Base-by-base conservation (phyloP, 202 grass and related monocot genomes). In the Carex sylvatica region DNA sequence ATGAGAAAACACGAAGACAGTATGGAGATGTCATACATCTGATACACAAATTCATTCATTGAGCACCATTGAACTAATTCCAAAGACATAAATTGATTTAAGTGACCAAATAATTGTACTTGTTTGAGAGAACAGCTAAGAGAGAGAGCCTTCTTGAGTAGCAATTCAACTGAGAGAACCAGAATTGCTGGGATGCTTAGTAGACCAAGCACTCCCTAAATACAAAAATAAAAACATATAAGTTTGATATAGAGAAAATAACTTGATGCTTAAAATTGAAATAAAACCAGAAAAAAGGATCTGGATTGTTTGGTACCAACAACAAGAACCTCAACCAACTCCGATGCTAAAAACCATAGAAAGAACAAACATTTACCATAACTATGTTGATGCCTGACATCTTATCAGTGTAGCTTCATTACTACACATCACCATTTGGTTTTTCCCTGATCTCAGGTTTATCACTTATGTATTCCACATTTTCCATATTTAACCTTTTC, bases 181-280 rank as follows among this genome's bases (percentile, higher is more conserved):
- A 97, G 61, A 40, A 82, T 80, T 79, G 88, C 84, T 58, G 94
- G 89, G 81, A 97, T 92, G 47, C 87, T 78, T 87, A 94, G 75
- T 80, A 92, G 70, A 31, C 94, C 94, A 86, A 97, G 91, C 40
- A 89, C 88, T 84, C 94, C 94, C 94, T 97, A 90, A 80, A 83
- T 72, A 91, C 70, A 92, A 44, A 84, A 89, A 22, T 4, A 55
- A n/a, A 80, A 78, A 75, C n/a, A 19, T 26, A 36, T 77, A 59
- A 86, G 68, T 44, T 85, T 58, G 31, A 51, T 53, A 44, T n/a
- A 65, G 49, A 72, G 11, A 74, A 81, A 70, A 64, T 69, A 59
- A 42, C 15, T 47, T 56, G 53, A 11, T 14, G 9, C 42, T 28
- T 15, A 5, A 75, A 61, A 58, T 40, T 58, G 22, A 55, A 61